A percentile compares a stretch with the other conserved stretches of the same genome.
Conservation (phyloP, 805 yeast genomes). For the Starmera dryadoides region DNA sequence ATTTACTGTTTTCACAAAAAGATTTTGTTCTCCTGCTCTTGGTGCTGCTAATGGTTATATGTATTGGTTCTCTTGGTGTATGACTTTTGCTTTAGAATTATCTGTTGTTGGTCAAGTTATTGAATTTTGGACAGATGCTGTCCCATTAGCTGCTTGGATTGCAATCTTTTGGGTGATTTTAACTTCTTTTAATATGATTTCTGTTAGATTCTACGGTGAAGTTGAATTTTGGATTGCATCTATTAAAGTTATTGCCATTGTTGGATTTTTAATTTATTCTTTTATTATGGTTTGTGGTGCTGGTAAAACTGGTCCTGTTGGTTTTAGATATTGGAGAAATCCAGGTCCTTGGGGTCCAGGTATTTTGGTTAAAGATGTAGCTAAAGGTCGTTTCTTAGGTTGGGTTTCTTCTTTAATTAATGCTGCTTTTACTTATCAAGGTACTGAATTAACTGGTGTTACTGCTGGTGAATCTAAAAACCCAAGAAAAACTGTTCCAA, state of each 20-base stretch:
- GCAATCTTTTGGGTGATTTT: constrained; percentile 54
- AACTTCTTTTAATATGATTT: constrained; percentile 48
- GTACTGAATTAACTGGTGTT: constrained; percentile 70
- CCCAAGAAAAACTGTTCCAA: constrained; percentile 66
- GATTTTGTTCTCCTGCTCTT: constrained; percentile 62
- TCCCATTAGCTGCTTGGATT: constrained; percentile 71
- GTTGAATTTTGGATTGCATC: constrained; percentile 69
- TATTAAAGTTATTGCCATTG: constrained; percentile 58
- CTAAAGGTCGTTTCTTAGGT: constrained; percentile 57
- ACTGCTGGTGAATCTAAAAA: constrained; percentile 68
- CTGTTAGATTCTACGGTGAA: constrained; percentile 69
- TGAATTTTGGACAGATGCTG: constrained; percentile 58
- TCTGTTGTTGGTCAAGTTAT: constrained; percentile 64
- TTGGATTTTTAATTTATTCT: constrained; percentile 64
- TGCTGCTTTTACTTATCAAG: constrained; percentile 76
- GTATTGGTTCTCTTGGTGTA: constrained; percentile 76
- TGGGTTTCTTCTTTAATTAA: constrained; percentile 63
- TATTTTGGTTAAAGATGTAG: constrained; percentile 35
- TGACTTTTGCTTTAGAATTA: constrained; percentile 68
- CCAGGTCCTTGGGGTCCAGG: constrained; percentile 77
- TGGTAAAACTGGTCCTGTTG: constrained; percentile 60
- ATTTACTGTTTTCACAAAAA: constrained; percentile 58
- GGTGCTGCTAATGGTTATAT: constrained; percentile 70
- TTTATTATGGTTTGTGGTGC: constrained; percentile 73
- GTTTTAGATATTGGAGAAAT: constrained; percentile 75